These are phyloP conservation scores for Asterionellopsis glacialis DNA, from an alignment of 108 stramenopile genomes.

Conservation along the genomic window DNA sequence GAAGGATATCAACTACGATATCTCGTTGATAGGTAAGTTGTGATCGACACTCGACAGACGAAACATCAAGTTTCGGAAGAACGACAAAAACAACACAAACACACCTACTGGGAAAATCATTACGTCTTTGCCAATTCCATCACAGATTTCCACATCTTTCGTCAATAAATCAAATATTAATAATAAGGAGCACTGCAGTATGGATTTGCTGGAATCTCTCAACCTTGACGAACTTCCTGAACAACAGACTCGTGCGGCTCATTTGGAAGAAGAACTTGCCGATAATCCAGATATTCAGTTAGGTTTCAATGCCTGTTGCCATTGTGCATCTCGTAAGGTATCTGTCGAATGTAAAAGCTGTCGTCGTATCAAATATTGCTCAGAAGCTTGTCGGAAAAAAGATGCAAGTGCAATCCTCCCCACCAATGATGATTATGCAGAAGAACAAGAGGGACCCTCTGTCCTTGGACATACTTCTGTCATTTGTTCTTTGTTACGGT, in stretches of 20 bases:
- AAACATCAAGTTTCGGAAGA: too few species aligned
- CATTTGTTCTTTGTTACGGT: constrained; percentile 59
- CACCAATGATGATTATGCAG: constrained; percentile 23
- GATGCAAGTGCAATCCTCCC: constrained; percentile 29
- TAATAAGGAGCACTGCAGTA: too few species aligned
- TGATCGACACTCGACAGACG: too few species aligned
- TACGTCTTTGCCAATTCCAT: neutral
- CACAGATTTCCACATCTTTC: neutral
- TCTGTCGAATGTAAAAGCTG: constrained; percentile 48
- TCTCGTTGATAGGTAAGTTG: too few species aligned
- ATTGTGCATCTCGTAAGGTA: constrained; percentile 21
- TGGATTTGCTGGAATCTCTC: constrained; percentile 65
- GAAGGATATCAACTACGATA: too few species aligned
- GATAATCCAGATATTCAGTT: constrained; percentile 34
- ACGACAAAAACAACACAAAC: neutral
- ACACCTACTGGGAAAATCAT: too few species aligned
- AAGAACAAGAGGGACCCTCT: constrained; percentile 2
- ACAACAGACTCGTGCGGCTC: constrained; percentile 42
- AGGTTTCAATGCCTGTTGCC: constrained; percentile 54
- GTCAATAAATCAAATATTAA: too few species aligned
- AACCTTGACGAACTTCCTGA: constrained; percentile 59
- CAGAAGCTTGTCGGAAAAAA: constrained; percentile 40
- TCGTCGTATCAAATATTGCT: constrained; percentile 74
- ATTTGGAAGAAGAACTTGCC: constrained; percentile 17
- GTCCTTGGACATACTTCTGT: constrained; percentile 73